phyloP scores from a whole-genome alignment of 805 yeast genomes.

The Kuraishia molischiana region DNA sequence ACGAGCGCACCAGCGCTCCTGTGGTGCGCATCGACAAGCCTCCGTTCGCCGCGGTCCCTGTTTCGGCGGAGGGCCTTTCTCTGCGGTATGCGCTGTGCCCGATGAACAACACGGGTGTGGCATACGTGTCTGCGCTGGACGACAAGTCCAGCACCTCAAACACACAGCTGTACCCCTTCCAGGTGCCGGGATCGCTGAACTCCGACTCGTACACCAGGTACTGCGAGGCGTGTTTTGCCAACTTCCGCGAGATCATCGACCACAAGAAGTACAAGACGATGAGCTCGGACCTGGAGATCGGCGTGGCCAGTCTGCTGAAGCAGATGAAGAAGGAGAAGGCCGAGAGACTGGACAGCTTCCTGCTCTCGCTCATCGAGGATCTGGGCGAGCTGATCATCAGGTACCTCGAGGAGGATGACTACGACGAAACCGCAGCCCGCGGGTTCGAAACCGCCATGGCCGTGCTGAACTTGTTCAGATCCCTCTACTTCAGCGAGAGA shows the following conservation, averaged over 20 bases:
- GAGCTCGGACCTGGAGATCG: conserved; percentile 2
- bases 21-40: background rate
- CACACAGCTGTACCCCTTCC: conserved; percentile 26
- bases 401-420: background rate
- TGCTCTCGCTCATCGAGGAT: background rate
- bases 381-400: background rate
- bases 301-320: conserved; percentile 3
- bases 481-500: conserved; percentile 35
- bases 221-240: conserved; percentile 36
- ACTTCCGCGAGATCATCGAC: conserved; percentile 32
- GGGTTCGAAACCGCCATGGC: conserved; percentile 23
- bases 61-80: background rate
- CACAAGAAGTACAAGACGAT: conserved; percentile 17
- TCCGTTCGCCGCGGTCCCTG: background rate
- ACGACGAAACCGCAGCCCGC: background rate
- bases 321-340: background rate
- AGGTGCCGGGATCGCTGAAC: conserved; percentile 14
- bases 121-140: conserved; percentile 1
- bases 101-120: background rate
- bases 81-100: background rate
- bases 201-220: conserved; percentile 30
- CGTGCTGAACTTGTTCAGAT: conserved; percentile 49
- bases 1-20: background rate
- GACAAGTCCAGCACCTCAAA: conserved; percentile 25
- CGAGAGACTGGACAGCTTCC: background rate